Base-by-base conservation (phyloP, 306 rosid genomes). In the Prunus kanzakura region DNA sequence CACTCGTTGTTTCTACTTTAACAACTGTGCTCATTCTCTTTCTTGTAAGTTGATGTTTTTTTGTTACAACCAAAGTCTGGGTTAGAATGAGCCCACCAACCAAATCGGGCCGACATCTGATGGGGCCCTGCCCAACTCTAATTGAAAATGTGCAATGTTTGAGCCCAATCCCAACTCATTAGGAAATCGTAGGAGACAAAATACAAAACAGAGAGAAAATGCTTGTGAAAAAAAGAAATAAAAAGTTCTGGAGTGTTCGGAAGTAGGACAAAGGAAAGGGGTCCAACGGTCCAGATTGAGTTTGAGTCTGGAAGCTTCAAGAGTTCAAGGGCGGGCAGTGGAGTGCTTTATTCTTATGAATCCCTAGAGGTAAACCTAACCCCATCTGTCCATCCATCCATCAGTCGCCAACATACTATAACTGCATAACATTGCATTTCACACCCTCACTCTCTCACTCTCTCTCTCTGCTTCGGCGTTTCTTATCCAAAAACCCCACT, bases 401-500 rank as follows among this genome's bases (percentile, higher is more conserved):
- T 57, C 16, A 3, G 63, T 57, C 30, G 27, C 63, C 63, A 57
- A 57, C 7, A 22, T 3, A 16, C 57, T 52, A 23, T 20, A 19
- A 56, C 61, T 0, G 38, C 5, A 32, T 32, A 32, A 32, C 6
- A 1, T 6, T 4, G 7, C 27, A 4, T 1, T 16, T 16, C 57
- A 15, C 74, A 27, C 8, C 10, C 55, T 3, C 5, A 14, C 8
- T 3, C 52, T 19, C 25, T 27, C 78, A 43, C 14, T 13, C 49
- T 23, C 64, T 12, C 46, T 32, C 41, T 6, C 20, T 35, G 8
- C 41, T 52, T 64, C 69, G 51, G 77, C 43, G 14, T 62, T 61
- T 80, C 84, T 84, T 84, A 80, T 84, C 87, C 84, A 73, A 73
- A 43, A 1, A 43, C 75, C 73, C 22, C 49, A 3, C 75, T 35